Conservation (phyloP, 1,139 yeast genomes). For the Nematodospora anomalae region DNA sequence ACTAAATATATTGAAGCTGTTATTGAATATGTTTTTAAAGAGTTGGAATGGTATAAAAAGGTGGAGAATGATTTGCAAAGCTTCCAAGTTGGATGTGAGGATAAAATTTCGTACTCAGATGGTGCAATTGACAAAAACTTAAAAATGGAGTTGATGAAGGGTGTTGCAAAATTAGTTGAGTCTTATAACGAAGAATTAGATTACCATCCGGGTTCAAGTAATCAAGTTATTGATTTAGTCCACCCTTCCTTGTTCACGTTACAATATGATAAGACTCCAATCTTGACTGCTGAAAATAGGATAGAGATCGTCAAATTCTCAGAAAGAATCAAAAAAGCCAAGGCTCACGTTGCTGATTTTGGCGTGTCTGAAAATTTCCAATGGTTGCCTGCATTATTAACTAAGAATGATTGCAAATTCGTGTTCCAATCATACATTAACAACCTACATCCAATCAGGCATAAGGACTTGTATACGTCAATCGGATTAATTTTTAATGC, state of each 20-base stretch:
- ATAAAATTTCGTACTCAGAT: conserved; percentile 21
- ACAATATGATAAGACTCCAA: conserved; percentile 34
- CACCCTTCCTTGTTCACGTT: conserved; percentile 46
- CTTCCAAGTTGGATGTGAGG: conserved; percentile 20
- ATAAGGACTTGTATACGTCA: conserved; percentile 24
- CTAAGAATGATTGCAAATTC: conserved; percentile 15
- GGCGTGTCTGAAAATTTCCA: conserved; percentile 29
- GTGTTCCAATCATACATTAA: conserved; percentile 37
- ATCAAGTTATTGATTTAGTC: conserved; percentile 40
- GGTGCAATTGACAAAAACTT: conserved; percentile 13
- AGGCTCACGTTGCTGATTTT: conserved; percentile 18
- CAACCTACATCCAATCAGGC: conserved; percentile 35
- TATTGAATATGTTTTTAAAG: conserved; percentile 25
- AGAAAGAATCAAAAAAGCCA: conserved; percentile 17
- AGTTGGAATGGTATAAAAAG: conserved; percentile 30
- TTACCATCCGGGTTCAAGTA: conserved; percentile 38
- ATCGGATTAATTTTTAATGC: conserved; percentile 32
- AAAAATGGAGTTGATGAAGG: conserved; percentile 14
- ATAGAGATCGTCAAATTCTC: conserved; percentile 14
- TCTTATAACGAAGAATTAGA: conserved; percentile 23
- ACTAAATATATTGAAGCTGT: conserved; percentile 20
- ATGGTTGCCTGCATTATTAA: conserved; percentile 33
- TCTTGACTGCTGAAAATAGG: conserved; percentile 13
- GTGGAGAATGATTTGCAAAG: conserved; percentile 13
- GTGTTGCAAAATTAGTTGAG: conserved; percentile 15